Evolutionary conservation across 805 yeast species (phyloP), one percentile per base, ranked within the genome.

Genomic region (Lipomyces kockii): DNA sequence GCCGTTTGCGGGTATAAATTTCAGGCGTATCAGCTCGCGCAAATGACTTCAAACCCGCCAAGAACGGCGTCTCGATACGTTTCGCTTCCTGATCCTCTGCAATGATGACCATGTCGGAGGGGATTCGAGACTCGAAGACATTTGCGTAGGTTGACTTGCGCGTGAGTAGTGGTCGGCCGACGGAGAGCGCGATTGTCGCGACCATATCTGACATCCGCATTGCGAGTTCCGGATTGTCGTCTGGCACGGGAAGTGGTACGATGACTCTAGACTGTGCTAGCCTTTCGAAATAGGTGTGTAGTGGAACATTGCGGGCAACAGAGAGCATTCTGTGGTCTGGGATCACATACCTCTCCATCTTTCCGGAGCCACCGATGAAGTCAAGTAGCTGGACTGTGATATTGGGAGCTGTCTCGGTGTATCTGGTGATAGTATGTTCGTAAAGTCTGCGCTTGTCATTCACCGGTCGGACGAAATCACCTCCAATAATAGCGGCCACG

Each of bases 21-120:
- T 43, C 49, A 7, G n/a, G n/a, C 49, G 49, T 43, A n/a, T 43
- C 49, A n/a, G 49, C 49, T 43, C 49, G 49, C 49, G 22, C 49
- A 17, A 17, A 43, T 2, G 49, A 17, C 49, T 43, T 43, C 49
- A 43, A n/a, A 3, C 22, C 49, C 12, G 49, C 22, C 49, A 43
- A n/a, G 22, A 37, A 37, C 39, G 17, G 2, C 1, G 49, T 43
- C 49, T 43, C 49, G 9, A 17, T 43, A 17, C 9, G 3, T 2
- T 43, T 7, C 22, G 20, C 22, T 2, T 43, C 49, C 22, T 43
- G 20, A n/a, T n/a, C 49, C 9, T 43, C 49, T 17, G 22, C 49
- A 17, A 43, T 43, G 9, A 43, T 17, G 20, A 43, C 49, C 11
- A 43, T 43, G 49, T 43, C 49, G 22, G 49, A 43, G n/a, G 49